phyloP scores from a whole-genome alignment of 495 filamentous ascomycete species.

The Neohortaea acidophila region DNA sequence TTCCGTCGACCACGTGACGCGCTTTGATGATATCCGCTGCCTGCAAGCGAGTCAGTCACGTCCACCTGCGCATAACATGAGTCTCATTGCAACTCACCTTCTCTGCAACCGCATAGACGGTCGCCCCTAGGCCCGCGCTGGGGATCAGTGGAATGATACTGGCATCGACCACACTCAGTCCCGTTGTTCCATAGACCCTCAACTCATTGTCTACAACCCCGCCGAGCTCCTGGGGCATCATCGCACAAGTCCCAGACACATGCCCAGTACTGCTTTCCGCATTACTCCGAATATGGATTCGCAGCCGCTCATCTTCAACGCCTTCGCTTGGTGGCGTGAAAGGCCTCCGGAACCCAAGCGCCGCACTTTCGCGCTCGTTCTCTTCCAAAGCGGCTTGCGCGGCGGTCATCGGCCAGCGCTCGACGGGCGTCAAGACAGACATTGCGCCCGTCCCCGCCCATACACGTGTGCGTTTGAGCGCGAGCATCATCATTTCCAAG shows the following conservation, averaged over 20 bases:
- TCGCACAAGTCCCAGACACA: constrained; percentile 29
- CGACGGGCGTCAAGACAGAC: constrained; percentile 20
- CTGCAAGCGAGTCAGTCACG: background rate
- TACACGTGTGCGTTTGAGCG: constrained; percentile 21
- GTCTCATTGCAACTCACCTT: constrained; percentile 23
- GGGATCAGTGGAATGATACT: constrained; percentile 41
- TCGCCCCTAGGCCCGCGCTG: constrained; percentile 34
- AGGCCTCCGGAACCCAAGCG: too few relatives aligned
- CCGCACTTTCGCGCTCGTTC: too few relatives aligned
- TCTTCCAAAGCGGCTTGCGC: too few relatives aligned
- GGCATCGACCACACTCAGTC: constrained; percentile 38
- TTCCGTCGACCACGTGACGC: too few relatives aligned
- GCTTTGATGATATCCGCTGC: constrained; percentile 7
- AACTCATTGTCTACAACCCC: constrained; percentile 34
- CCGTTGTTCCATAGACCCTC: constrained; percentile 34
- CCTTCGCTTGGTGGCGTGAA: too few relatives aligned
- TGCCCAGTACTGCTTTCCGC: constrained; percentile 25
- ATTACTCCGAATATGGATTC: constrained; percentile 17
- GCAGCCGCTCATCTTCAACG: too few relatives aligned
- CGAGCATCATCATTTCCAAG: constrained; percentile 23
- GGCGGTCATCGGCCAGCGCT: constrained; percentile 18
- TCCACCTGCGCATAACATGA: background rate
- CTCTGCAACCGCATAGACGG: constrained; percentile 45
- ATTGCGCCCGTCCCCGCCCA: constrained; percentile 25
- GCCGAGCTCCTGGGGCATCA: constrained; percentile 40